Evolutionary conservation across 2,329 filamentous ascomycete species (phyloP).

Genomic region (Talaromyces funiculosus): DNA sequence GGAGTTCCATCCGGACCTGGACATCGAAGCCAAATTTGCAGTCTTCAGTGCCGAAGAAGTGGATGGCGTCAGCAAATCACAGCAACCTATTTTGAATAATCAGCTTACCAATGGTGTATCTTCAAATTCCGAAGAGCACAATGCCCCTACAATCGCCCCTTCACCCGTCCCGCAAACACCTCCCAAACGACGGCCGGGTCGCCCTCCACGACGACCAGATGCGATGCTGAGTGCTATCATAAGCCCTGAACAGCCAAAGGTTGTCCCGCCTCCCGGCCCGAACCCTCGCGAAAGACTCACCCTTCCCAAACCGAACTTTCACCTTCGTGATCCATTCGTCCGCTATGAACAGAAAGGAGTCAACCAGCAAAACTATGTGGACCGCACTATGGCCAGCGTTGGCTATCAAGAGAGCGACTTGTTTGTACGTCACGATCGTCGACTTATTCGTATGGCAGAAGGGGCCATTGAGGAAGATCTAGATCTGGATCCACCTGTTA

Average conservation of each 20-base stretch:
- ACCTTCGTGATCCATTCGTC: constrained; percentile 42
- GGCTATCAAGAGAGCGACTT: constrained; percentile 94
- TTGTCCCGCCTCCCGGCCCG: constrained; percentile 44
- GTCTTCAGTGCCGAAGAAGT: constrained; percentile 79
- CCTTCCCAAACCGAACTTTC: constrained; percentile 45
- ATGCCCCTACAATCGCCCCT: constrained; percentile 40
- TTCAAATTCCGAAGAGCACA: constrained; percentile 23
- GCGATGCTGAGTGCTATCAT: constrained; percentile 57
- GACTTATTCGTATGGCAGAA: constrained; percentile 60
- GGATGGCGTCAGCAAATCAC: constrained; percentile 53
- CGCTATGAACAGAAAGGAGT: constrained; percentile 71
- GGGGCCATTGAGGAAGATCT: constrained; percentile 60
- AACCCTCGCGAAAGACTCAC: constrained; percentile 47
- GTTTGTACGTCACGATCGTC: constrained; percentile 70
- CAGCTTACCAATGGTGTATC: constrained; percentile 23
- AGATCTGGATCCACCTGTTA: constrained; percentile 49
- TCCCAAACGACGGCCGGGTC: constrained; percentile 56
- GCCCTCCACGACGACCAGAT: constrained; percentile 59
- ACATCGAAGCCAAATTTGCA: constrained; percentile 75
- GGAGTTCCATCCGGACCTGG: constrained; percentile 92
- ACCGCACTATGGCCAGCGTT: constrained; percentile 91
- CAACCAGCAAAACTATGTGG: constrained; percentile 84
- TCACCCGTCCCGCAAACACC: constrained; percentile 38
- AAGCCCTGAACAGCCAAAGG: constrained; percentile 52
- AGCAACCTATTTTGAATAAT: constrained; percentile 28